Percentiles rank a stretch among this genome's conserved stretches.
Evolutionary conservation across 2,329 filamentous ascomycete species (phyloP).

Genomic region (Botryotinia convoluta): DNA sequence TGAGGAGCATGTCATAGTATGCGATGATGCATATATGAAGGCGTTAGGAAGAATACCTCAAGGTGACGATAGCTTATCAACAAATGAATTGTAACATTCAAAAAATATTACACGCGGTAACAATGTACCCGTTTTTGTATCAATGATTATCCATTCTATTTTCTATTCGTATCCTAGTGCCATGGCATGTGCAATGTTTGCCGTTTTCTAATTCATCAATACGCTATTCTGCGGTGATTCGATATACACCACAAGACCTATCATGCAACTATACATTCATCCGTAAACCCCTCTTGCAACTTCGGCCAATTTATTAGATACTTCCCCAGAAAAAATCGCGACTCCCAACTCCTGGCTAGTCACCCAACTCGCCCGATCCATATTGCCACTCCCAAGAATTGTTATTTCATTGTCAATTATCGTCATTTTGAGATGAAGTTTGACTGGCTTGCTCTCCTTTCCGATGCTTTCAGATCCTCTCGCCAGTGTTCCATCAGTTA

Average conservation of each 20-base stretch:
- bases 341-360: conserved; percentile 82
- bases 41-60: neutral
- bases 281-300: conserved; percentile 22
- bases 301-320: conserved; percentile 37
- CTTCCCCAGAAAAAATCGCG: conserved; percentile 46
- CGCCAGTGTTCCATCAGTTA: neutral
- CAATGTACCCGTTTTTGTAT: neutral
- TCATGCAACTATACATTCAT: neutral
- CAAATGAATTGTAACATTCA: neutral
- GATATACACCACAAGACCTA: neutral
- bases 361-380: conserved; percentile 83
- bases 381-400: conserved; percentile 76
- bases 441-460: conserved; percentile 56
- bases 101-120: neutral
- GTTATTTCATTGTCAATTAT: conserved; percentile 67
- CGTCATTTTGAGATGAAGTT: conserved; percentile 75
- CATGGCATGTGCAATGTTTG: neutral
- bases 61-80: neutral
- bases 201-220: neutral
- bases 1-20: neutral
- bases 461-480: neutral
- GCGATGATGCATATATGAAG: conserved; percentile 14
- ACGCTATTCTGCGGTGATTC: neutral
- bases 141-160: neutral
- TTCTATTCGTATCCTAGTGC: neutral